Base-by-base conservation (phyloP, 805 yeast genomes). In the Pichia cabralensis region DNA sequence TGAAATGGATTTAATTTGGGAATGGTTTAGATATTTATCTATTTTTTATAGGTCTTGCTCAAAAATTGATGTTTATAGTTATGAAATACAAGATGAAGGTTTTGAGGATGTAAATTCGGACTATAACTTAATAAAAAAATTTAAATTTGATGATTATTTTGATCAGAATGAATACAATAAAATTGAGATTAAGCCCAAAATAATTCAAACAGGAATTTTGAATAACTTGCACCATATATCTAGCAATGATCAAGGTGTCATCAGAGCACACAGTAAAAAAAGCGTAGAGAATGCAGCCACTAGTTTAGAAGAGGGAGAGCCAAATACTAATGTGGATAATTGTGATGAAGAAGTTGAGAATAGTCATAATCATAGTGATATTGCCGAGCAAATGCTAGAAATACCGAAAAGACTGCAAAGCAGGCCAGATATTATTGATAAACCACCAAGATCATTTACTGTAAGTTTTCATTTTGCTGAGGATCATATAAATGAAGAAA, bases 41-140 rank as follows among this genome's bases (percentile, higher is more conserved):
- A 45, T 62, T 12, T 61, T 67, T 34, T 71, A 56, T 46, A 63
- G 56, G 38, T 62, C 74, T 10, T 69, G 77, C 2, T 69, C 70
- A 26, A 57, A 67, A 1, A 64, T 72, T 26, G 72, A 67, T 44
- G 45, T 60, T 11, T 60, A 62, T 40, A 67, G 69, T 44, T 72
- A 70, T 46, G 45, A 60, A 17, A 63, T 71, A n/a, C 42, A 47
- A 22, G 63, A 57, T 9, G 55, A 49, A 24, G 64, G 65, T n/a
- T 69, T 67, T 42, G 63, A 62, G 39, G 77, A 71, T 44, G 28
- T 57, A 1, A 45, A 47, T 17, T 39, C 49, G 1, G 49, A 49
- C 30, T 56, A 54, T 33, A 53, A 56, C 33, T 34, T 56, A 26
- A 50, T 48, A 24, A 38, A 44, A 20, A 42, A 39, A 8, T 54